phyloP scores from a whole-genome alignment of 805 yeast species.

The Pichia scutulata region DNA sequence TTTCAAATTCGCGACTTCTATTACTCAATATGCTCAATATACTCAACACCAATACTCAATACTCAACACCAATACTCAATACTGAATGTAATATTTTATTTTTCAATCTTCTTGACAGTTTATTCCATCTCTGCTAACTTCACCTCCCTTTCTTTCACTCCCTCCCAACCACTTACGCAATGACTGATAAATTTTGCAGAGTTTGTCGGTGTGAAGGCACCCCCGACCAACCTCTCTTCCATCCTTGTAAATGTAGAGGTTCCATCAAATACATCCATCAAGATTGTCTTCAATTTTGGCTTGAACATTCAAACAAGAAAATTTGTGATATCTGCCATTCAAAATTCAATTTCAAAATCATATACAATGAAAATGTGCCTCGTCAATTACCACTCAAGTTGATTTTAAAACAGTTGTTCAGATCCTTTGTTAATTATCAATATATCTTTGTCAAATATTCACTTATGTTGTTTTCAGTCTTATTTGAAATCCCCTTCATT shows the following conservation, averaged over 20 bases:
- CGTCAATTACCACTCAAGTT: slow-evolving; percentile 46
- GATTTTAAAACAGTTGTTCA: slow-evolving; percentile 32
- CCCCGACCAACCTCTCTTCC: slow-evolving; percentile 65
- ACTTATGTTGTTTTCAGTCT: slow-evolving; percentile 11
- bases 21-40: too few species aligned
- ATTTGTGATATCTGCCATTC: slow-evolving; percentile 86
- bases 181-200: slow-evolving; percentile 44
- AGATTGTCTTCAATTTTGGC: slow-evolving; percentile 86
- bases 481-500: slow-evolving; percentile 46
- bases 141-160: neutral
- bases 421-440: slow-evolving; percentile 2
- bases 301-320: slow-evolving; percentile 54
- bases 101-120: too few species aligned
- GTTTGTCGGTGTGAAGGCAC: slow-evolving; percentile 93
- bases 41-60: too few species aligned
- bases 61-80: too few species aligned
- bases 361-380: slow-evolving; percentile 40
- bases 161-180: neutral
- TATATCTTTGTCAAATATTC: slow-evolving; percentile 6
- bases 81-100: too few species aligned
- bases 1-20: too few species aligned
- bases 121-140: too few species aligned
- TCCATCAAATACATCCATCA: slow-evolving; percentile 91
- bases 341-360: slow-evolving; percentile 45
- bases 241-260: slow-evolving; percentile 93